phyloP scores from a whole-genome alignment of 23 red algal species.

The Agarophyton chilense region DNA sequence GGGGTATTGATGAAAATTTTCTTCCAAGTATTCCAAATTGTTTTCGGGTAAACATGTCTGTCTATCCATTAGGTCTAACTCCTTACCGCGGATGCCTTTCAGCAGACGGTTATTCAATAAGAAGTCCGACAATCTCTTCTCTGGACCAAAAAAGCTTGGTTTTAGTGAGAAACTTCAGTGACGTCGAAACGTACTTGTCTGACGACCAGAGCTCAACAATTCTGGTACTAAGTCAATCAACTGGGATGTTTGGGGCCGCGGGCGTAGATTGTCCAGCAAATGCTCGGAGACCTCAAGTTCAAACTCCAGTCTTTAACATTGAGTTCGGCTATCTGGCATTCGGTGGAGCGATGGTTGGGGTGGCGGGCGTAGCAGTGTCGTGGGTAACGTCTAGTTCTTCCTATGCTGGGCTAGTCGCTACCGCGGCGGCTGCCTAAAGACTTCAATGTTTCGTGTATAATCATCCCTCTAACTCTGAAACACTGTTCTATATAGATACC shows the following conservation, averaged over 20 bases:
- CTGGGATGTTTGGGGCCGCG: slow-evolving; percentile 41
- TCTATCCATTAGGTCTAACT: slow-evolving; percentile 23
- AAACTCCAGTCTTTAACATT: slow-evolving; percentile 29
- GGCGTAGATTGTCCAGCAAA: slow-evolving; percentile 40
- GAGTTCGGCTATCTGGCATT: slow-evolving; percentile 45
- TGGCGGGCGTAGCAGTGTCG: slow-evolving; percentile 10
- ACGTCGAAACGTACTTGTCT: slow-evolving; percentile 27
- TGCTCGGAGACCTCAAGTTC: slow-evolving; percentile 21
- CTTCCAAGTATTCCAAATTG: slow-evolving; percentile 22
- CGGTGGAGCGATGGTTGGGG: slow-evolving; percentile 31
- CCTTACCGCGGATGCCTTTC: slow-evolving; percentile 52
- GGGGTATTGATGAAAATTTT: not conserved
- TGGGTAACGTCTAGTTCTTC: slow-evolving; percentile 57
- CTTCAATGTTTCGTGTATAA: not conserved
- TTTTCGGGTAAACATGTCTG: slow-evolving; percentile 44
- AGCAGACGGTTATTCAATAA: slow-evolving; percentile 34
- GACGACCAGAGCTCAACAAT: slow-evolving; percentile 58
- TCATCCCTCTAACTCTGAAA: too few relatives aligned
- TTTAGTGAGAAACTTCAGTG: slow-evolving; percentile 30
- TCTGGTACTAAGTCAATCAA: not conserved
- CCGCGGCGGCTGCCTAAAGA: slow-evolving; percentile 17
- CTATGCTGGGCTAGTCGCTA: not conserved
- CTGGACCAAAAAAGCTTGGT: not conserved
- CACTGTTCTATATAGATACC: too few relatives aligned
- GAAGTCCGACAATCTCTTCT: not conserved